A percentile compares a stretch with the other conserved stretches of the same genome.
Conservation (phyloP, 164 flowering plant genomes). For the Chimonanthus salicifolius region DNA sequence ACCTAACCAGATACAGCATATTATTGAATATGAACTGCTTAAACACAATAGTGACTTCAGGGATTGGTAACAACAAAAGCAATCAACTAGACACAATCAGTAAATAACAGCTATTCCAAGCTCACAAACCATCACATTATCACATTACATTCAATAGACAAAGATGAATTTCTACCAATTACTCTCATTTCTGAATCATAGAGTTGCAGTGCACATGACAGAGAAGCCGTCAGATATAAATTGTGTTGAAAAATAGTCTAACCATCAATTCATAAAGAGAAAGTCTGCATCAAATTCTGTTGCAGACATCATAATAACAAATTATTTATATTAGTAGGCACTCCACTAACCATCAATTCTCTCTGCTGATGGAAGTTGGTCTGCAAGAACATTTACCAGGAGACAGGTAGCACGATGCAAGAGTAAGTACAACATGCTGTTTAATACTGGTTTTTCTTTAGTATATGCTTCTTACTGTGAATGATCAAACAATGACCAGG, state of each 20-base stretch:
- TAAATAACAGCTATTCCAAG: no score
- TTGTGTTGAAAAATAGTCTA: background rate
- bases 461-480: slow-evolving; percentile 9
- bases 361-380: background rate
- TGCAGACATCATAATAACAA: background rate
- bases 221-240: background rate
- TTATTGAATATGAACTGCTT: no score
- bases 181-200: no score
- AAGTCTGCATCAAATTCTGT: background rate
- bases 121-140: no score
- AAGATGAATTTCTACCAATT: no score
- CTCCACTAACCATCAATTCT: background rate
- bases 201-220: background rate
- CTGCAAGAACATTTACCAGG: slow-evolving; percentile 6
- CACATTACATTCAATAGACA: no score
- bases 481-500: background rate
- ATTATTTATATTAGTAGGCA: background rate
- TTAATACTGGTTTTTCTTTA: slow-evolving; percentile 9
- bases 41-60: no score
- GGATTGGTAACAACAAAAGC: no score
- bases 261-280: no score
- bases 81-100: no score
- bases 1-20: no score
- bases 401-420: slow-evolving; percentile 11
- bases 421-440: slow-evolving; percentile 12